Conservation (phyloP, 2,329 filamentous ascomycete genomes). For the Verticillium albo-atrum region DNA sequence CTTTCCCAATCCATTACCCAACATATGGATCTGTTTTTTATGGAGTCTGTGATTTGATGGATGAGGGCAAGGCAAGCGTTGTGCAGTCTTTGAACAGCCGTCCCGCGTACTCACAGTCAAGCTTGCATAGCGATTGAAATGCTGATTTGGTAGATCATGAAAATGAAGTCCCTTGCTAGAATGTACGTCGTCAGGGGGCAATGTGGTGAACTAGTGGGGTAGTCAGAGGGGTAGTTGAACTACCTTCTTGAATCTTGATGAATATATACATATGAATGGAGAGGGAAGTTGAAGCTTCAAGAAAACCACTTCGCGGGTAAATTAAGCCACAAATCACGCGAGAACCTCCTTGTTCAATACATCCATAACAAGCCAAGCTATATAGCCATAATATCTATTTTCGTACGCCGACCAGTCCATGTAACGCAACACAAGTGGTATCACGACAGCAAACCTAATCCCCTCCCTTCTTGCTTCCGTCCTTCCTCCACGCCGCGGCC, state of each 20-base stretch:
- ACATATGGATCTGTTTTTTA: constrained; percentile 11
- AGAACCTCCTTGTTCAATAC: neutral
- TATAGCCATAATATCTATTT: neutral
- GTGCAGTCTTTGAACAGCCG: neutral
- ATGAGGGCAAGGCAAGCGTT: constrained; percentile 5
- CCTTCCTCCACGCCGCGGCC: constrained; percentile 41
- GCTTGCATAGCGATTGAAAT: neutral
- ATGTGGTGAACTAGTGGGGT: no score
- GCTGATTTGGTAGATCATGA: no score
- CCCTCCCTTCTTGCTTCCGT: constrained; percentile 12
- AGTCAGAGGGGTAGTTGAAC: no score
- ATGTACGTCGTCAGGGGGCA: no score
- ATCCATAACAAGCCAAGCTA: neutral
- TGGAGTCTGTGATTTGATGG: constrained; percentile 10
- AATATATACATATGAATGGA: no score
- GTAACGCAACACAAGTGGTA: neutral
- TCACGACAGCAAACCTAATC: neutral
- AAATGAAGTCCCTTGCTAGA: no score
- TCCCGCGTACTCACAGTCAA: no score
- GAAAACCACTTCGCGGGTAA: no score
- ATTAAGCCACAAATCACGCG: neutral
- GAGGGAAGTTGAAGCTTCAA: no score
- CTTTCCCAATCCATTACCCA: constrained; percentile 5
- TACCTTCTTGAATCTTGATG: no score
- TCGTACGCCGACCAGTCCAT: neutral